Conservation (phyloP, 2,329 filamentous ascomycete genomes). For the Aspergillus ustus region DNA sequence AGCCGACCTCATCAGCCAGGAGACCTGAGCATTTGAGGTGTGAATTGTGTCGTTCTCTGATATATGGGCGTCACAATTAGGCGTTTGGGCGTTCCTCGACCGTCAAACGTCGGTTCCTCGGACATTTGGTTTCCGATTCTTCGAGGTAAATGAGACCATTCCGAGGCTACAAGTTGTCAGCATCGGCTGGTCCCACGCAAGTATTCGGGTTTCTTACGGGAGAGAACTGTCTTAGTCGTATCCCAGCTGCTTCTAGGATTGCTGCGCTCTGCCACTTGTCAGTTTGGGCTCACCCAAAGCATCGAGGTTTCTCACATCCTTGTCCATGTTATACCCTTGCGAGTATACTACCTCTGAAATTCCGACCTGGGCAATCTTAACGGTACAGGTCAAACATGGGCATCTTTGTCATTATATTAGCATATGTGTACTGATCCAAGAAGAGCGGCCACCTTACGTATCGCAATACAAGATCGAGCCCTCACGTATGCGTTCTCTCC, state of each 20-base stretch:
- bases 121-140: constrained; percentile 31
- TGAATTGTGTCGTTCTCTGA: too few relatives aligned
- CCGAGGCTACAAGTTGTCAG: constrained; percentile 52
- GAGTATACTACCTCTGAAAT: constrained; percentile 95
- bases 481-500: constrained; percentile 83
- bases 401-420: constrained; percentile 56
- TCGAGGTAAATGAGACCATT: constrained; percentile 69
- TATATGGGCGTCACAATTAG: background rate
- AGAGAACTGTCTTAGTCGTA: constrained; percentile 83
- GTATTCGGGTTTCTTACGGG: constrained; percentile 57
- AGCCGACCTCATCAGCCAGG: too few relatives aligned
- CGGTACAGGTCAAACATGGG: constrained; percentile 94
- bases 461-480: constrained; percentile 89
- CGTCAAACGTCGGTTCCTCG: background rate
- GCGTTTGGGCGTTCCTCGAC: background rate
- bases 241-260: constrained; percentile 82
- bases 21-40: too few relatives aligned
- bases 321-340: constrained; percentile 93
- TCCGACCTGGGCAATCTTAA: constrained; percentile 97
- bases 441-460: constrained; percentile 55
- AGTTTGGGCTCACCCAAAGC: constrained; percentile 10
- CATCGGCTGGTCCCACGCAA: background rate
- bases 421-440: background rate
- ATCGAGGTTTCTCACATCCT: constrained; percentile 52
- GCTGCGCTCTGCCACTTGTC: constrained; percentile 64